phyloP scores from a whole-genome alignment of 148 eudicot genomes.

The Silene conica region DNA sequence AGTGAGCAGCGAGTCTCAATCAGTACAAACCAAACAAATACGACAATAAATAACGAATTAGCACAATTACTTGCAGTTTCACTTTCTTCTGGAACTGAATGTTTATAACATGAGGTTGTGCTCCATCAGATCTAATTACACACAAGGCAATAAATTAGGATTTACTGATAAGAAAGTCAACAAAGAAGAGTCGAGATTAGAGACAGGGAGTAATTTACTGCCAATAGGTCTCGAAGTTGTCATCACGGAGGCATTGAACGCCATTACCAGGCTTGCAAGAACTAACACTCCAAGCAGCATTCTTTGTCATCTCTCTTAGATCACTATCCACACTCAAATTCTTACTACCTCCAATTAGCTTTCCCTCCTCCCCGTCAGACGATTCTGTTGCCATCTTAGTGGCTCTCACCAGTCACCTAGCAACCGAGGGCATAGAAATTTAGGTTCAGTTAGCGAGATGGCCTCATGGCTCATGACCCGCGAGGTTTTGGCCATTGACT shows the following conservation, averaged over 20 bases:
- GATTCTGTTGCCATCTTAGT: constrained; percentile 61
- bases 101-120: constrained; percentile 90
- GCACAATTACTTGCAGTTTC: constrained; percentile 50
- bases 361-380: constrained; percentile 84
- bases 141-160: background rate
- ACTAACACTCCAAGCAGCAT: constrained; percentile 96
- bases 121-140: constrained; percentile 71
- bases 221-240: constrained; percentile 81
- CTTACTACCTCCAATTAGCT: constrained; percentile 63
- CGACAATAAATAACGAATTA: background rate
- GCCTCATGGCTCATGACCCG: background rate
- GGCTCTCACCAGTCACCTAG: constrained; percentile 7
- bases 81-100: constrained; percentile 97
- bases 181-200: background rate
- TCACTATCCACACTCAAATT: constrained; percentile 67
- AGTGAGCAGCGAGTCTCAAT: background rate
- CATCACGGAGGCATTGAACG: constrained; percentile 73
- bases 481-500: background rate
- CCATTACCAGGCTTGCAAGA: constrained; percentile 96
- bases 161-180: background rate
- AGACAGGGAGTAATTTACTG: constrained; percentile 43
- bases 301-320: constrained; percentile 83
- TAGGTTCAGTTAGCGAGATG: background rate
- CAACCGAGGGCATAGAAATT: background rate
- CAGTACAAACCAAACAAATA: background rate